Evolutionary conservation across 495 filamentous ascomycete species (phyloP).

Genomic region (Aspergillus ostianus): DNA sequence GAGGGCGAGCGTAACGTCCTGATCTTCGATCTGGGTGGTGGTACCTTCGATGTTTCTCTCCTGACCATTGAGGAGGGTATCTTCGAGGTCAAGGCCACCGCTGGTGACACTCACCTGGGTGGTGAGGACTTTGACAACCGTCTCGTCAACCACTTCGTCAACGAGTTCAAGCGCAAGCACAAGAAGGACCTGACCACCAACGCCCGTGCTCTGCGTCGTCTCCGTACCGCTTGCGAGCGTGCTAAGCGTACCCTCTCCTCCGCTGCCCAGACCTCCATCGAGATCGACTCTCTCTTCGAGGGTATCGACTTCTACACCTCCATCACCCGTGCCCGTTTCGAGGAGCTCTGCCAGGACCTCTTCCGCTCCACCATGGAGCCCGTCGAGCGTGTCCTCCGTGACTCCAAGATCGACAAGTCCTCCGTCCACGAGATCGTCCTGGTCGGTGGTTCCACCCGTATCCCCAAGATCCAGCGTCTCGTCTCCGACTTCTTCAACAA

Average conservation of each 20-base stretch:
- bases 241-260: constrained; percentile 98
- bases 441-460: constrained; percentile 98
- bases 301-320: constrained; percentile 98
- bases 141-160: constrained; percentile 92
- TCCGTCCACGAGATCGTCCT: constrained; percentile 96
- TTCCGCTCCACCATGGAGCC: constrained; percentile 97
- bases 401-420: constrained; percentile 91
- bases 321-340: constrained; percentile 99
- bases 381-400: constrained; percentile 97
- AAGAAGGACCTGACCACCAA: constrained; percentile 82
- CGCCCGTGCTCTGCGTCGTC: constrained; percentile 94
- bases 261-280: constrained; percentile 94
- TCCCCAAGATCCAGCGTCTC: constrained; percentile 97
- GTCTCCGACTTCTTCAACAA: constrained; percentile 99
- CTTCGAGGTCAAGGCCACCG: constrained; percentile 98
- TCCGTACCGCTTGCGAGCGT: constrained; percentile 98
- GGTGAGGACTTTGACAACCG: constrained; percentile 99
- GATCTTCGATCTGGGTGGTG: constrained; percentile 99
- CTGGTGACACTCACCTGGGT: constrained; percentile 98
- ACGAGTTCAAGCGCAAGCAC: constrained; percentile 88
- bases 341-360: constrained; percentile 96
- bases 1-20: constrained; percentile 97
- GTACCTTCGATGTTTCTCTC: constrained; percentile 99
- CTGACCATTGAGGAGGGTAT: constrained; percentile 99
- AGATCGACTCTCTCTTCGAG: constrained; percentile 98